phyloP scores from a whole-genome alignment of 2,329 filamentous ascomycete species.

The Dothidotthia symphoricarpi region DNA sequence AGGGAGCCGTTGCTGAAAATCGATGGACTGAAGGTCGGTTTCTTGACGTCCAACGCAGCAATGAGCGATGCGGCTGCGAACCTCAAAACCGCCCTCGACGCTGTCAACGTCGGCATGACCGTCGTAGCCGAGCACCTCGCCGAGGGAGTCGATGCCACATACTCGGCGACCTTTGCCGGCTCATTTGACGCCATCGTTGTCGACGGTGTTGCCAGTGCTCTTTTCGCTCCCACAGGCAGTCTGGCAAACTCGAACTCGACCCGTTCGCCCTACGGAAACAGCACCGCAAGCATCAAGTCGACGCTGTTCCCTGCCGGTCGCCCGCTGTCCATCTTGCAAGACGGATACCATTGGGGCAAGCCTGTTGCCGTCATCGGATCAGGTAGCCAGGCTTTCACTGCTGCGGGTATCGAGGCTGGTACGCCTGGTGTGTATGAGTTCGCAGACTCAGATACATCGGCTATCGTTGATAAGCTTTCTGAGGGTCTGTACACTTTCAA shows the following conservation, averaged over 20 bases:
- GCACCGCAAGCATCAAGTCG: conserved; percentile 34
- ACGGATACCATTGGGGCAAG: conserved; percentile 69
- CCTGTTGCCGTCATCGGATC: conserved; percentile 61
- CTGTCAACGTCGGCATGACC: conserved; percentile 55
- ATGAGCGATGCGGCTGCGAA: conserved; percentile 49
- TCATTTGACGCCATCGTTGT: conserved; percentile 65
- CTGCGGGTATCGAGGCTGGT: conserved; percentile 47
- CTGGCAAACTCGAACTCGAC: conserved; percentile 29
- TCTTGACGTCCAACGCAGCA: conserved; percentile 55
- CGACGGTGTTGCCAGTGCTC: conserved; percentile 52
- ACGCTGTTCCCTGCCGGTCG: conserved; percentile 63
- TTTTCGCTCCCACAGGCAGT: conserved; percentile 51
- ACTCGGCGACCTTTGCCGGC: conserved; percentile 62
- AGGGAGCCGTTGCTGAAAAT: conserved; percentile 59
- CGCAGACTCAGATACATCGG: conserved; percentile 10
- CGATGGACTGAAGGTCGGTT: conserved; percentile 62
- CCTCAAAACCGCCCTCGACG: conserved; percentile 52
- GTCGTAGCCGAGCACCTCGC: conserved; percentile 61
- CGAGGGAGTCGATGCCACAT: conserved; percentile 60
- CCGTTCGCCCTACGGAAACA: conserved; percentile 20
- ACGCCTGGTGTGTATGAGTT: conserved; percentile 41
- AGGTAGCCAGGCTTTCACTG: conserved; percentile 41
- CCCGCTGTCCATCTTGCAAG: conserved; percentile 61
- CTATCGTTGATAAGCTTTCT: conserved; percentile 23
- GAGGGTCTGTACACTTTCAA: conserved; percentile 63